Conservation (phyloP, 371 early-diverging fungal genomes). For the Lichtheimia ornata region DNA sequence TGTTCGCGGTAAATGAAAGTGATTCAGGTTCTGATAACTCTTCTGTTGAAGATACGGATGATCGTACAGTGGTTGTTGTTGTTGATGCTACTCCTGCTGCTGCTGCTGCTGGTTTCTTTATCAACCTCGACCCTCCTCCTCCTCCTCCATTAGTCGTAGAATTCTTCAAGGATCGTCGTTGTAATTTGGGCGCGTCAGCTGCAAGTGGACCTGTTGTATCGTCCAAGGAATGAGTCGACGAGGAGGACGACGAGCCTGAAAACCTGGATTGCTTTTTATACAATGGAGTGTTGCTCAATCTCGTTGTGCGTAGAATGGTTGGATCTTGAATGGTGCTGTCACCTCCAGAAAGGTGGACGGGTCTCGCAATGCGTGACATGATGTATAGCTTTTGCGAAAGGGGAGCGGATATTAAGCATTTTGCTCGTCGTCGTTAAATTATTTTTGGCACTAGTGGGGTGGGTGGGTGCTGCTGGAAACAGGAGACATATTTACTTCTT, state of each 20-base stretch:
- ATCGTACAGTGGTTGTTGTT: slow-evolving; percentile 2
- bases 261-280: background rate
- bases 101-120: background rate
- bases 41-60: slow-evolving; percentile 17
- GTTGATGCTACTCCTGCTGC: background rate
- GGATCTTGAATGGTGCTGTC: slow-evolving; percentile 12
- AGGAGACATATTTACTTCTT: too few relatives aligned
- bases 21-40: slow-evolving; percentile 16
- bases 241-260: background rate
- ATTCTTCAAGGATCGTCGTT: slow-evolving; percentile 14
- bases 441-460: too few relatives aligned
- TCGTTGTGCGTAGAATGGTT: slow-evolving; percentile 1
- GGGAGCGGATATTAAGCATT: too few relatives aligned
- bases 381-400: background rate
- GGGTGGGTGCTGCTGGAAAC: too few relatives aligned
- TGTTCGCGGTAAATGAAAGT: slow-evolving; percentile 9
- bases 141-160: too few relatives aligned
- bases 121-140: too few relatives aligned
- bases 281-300: background rate
- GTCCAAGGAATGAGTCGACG: background rate
- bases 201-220: slow-evolving; percentile 15
- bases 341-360: slow-evolving; percentile 7
- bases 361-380: slow-evolving; percentile 21
- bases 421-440: too few relatives aligned
- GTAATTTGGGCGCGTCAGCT: slow-evolving; percentile 17